Percentiles rank a stretch among this genome's conserved stretches.
Evolutionary conservation across 306 rosid species (phyloP).

Genomic region (Adenanthera pavonina): DNA sequence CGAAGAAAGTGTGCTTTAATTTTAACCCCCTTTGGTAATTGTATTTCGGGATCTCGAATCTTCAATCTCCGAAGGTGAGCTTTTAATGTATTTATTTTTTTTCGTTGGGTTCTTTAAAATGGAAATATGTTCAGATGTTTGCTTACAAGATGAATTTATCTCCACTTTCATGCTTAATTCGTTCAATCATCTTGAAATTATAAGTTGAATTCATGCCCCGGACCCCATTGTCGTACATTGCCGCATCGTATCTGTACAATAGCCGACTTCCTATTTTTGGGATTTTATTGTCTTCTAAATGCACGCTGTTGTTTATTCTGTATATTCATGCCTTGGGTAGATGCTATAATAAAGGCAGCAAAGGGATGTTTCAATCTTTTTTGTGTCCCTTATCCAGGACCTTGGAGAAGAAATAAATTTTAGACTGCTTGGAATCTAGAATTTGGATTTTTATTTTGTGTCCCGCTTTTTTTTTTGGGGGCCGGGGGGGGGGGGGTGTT

Average conservation of each 20-base stretch:
- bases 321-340: slow-evolving; percentile 23
- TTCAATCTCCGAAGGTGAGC: slow-evolving; percentile 43
- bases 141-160: slow-evolving; percentile 23
- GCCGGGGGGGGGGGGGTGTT: background rate
- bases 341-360: slow-evolving; percentile 13
- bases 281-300: background rate
- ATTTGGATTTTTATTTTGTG: no score
- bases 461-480: no score
- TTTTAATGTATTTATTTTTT: background rate
- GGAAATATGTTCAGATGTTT: slow-evolving; percentile 16
- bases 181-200: slow-evolving; percentile 16
- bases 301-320: slow-evolving; percentile 19
- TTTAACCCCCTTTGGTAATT: slow-evolving; percentile 38
- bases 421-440: background rate
- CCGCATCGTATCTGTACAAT: slow-evolving; percentile 31
- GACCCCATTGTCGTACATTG: slow-evolving; percentile 15
- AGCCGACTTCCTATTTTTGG: slow-evolving; percentile 2
- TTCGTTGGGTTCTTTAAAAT: background rate
- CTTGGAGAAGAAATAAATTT: slow-evolving; percentile 23
- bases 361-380: slow-evolving; percentile 17
- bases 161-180: slow-evolving; percentile 22
- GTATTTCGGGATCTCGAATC: slow-evolving; percentile 58
- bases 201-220: slow-evolving; percentile 13
- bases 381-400: slow-evolving; percentile 23
- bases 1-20: slow-evolving; percentile 40